These are phyloP conservation scores for Rhizoclosmatium sp. DNA, from an alignment of 192 early-diverging fungal species.

Conservation along the genomic window DNA sequence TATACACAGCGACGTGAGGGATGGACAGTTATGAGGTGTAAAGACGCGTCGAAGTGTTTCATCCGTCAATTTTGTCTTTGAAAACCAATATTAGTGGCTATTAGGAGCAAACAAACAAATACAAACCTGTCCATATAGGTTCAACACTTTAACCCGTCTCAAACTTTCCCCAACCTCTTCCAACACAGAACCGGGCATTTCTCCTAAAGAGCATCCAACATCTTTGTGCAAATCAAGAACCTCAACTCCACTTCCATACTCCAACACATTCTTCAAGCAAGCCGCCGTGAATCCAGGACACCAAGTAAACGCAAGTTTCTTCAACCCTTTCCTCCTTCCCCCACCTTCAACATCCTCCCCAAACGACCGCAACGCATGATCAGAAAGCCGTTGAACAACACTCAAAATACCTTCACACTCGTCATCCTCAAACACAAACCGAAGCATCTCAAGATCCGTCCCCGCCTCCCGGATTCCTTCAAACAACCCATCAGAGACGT, in stretches of 20 bases:
- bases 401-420: constrained; percentile 49
- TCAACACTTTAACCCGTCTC: constrained; percentile 43
- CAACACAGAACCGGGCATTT: constrained; percentile 46
- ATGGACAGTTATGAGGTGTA: neutral
- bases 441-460: constrained; percentile 48
- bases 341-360: constrained; percentile 7
- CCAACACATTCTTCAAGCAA: constrained; percentile 38
- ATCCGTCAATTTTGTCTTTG: constrained; percentile 31
- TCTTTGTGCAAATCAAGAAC: constrained; percentile 60
- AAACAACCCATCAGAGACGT: constrained; percentile 53
- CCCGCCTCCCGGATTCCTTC: constrained; percentile 39
- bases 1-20: constrained; percentile 25
- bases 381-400: constrained; percentile 44
- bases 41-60: constrained; percentile 11
- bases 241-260: constrained; percentile 33
- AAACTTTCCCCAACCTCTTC: constrained; percentile 18
- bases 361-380: constrained; percentile 35
- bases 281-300: constrained; percentile 49
- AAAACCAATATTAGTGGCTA: neutral
- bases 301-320: constrained; percentile 50
- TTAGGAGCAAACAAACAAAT: constrained; percentile 12
- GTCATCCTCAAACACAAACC: constrained; percentile 62
- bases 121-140: constrained; percentile 57
- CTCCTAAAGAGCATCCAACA: constrained; percentile 50
- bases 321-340: constrained; percentile 21